Percentiles rank a stretch among this genome's conserved stretches.
Evolutionary conservation across 805 yeast species (phyloP).

Genomic region (Cyberlindnera veronae): DNA sequence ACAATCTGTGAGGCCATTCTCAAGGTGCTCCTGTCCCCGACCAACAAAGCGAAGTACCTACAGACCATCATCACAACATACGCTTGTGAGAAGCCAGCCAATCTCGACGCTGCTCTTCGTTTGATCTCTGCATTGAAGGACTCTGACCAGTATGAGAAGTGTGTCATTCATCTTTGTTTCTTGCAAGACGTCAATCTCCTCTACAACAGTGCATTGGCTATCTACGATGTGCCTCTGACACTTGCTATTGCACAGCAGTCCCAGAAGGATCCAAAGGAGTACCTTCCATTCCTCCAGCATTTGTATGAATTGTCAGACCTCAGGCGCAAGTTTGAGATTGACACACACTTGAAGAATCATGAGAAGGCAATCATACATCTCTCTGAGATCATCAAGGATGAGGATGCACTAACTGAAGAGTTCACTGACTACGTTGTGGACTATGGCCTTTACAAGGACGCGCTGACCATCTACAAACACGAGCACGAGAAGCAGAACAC

Average conservation of each 20-base stretch:
- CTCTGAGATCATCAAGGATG: constrained; percentile 40
- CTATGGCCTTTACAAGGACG: constrained; percentile 68
- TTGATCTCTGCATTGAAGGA: constrained; percentile 53
- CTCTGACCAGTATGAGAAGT: constrained; percentile 49
- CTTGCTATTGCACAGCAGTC: constrained; percentile 90
- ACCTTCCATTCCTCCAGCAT: constrained; percentile 84
- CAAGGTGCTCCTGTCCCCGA: constrained; percentile 46
- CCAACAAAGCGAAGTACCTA: constrained; percentile 53
- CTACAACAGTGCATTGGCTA: constrained; percentile 74
- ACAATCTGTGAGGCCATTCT: constrained; percentile 71
- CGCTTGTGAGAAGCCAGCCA: constrained; percentile 89
- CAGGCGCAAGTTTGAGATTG: constrained; percentile 73
- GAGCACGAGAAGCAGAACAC: constrained; percentile 49
- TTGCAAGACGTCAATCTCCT: constrained; percentile 83
- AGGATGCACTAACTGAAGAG: constrained; percentile 44
- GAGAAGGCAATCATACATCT: constrained; percentile 69
- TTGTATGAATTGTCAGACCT: constrained; percentile 63
- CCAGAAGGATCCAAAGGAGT: constrained; percentile 97
- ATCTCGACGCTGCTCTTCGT: constrained; percentile 66
- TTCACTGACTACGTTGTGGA: constrained; percentile 62
- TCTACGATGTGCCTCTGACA: constrained; percentile 79
- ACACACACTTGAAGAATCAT: constrained; percentile 66
- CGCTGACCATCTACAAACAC: constrained; percentile 59
- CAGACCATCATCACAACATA: constrained; percentile 86
- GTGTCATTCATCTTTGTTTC: constrained; percentile 82